Evolutionary conservation across 805 yeast species (phyloP), one percentile per base, ranked within the genome.

Genomic region (Yarrowia sp.): DNA sequence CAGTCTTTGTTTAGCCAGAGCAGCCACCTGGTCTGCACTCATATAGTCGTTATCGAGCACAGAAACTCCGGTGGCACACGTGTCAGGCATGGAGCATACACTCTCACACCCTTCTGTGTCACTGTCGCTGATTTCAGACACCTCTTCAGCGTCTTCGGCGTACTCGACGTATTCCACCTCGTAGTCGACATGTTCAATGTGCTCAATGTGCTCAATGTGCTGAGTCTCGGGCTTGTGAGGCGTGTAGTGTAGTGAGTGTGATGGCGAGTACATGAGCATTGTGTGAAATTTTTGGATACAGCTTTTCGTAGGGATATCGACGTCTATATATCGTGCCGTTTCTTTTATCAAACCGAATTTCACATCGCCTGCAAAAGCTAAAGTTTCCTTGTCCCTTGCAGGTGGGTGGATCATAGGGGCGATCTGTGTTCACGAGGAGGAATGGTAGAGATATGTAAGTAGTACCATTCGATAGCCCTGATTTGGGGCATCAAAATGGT

Each of bases 341-440:
- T 18, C 41, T 33, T 51, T 35, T 35, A 35, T 50, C 57, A 36
- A 47, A 33, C 57, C 41, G 43, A 51, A 36, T 51, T 51, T 51
- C 58, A 51, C 58, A 51, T 51, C 43, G 58, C 43, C 43, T 36
- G 14, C 33, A 22, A 51, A 51, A 51, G 43, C 43, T 51, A 36
- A 51, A 36, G 3, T 28, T 42, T 42, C 57, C 22, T 50, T 50
- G 57, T 50, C 58, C 58, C 58, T 51, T 51, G 58, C 58, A 51
- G n/a, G n/a, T n/a, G n/a, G n/a, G n/a, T 42, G 39, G 53, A 10
- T n/a, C 58, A 42, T 32, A 22, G 43, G 22, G 58, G 33, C 28
- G 5, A 22, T 3, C 28, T 22, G 28, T 3, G 28, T 22, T 3
- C 3, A 5, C 5, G 28, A 22, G 28, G 3, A 22, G 28, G 28